Conservation (phyloP, 1,139 yeast species). For the Sugiyamaella sp. region DNA sequence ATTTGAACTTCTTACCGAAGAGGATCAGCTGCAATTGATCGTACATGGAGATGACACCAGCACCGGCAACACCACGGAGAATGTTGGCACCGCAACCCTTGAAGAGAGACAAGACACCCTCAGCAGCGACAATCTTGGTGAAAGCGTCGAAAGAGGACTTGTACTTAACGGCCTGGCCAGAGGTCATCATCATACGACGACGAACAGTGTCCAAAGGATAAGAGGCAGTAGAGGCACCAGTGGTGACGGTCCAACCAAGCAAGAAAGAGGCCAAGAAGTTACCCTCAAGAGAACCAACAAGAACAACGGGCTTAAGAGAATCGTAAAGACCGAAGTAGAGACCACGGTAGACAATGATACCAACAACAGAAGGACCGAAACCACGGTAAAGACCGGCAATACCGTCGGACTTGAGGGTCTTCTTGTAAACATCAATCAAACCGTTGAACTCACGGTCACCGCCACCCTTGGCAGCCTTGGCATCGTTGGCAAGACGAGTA, state of each 20-base stretch:
- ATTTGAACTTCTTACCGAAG: slow-evolving; percentile 73
- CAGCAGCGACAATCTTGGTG: slow-evolving; percentile 69
- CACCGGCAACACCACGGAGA: slow-evolving; percentile 87
- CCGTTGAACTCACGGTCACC: slow-evolving; percentile 82
- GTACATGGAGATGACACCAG: slow-evolving; percentile 81
- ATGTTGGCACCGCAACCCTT: slow-evolving; percentile 89
- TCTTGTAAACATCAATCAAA: slow-evolving; percentile 73
- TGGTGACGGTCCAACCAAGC: slow-evolving; percentile 79
- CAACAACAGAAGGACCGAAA: slow-evolving; percentile 79
- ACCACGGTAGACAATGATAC: slow-evolving; percentile 83
- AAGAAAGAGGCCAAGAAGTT: slow-evolving; percentile 73
- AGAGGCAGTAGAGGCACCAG: slow-evolving; percentile 78
- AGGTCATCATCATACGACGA: slow-evolving; percentile 89
- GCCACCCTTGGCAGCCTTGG: slow-evolving; percentile 65
- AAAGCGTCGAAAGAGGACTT: slow-evolving; percentile 75
- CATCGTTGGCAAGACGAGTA: slow-evolving; percentile 83
- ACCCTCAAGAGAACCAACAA: slow-evolving; percentile 72
- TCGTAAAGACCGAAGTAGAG: slow-evolving; percentile 81
- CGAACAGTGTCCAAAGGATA: slow-evolving; percentile 83
- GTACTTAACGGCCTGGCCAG: slow-evolving; percentile 79
- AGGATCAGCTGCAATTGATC: slow-evolving; percentile 74
- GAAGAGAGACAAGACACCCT: slow-evolving; percentile 73
- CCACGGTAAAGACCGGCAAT: slow-evolving; percentile 83
- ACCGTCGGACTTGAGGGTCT: slow-evolving; percentile 77
- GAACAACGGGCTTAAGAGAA: slow-evolving; percentile 74